phyloP scores from a whole-genome alignment of 2,329 filamentous ascomycete species.

The Aspergillus terreus region DNA sequence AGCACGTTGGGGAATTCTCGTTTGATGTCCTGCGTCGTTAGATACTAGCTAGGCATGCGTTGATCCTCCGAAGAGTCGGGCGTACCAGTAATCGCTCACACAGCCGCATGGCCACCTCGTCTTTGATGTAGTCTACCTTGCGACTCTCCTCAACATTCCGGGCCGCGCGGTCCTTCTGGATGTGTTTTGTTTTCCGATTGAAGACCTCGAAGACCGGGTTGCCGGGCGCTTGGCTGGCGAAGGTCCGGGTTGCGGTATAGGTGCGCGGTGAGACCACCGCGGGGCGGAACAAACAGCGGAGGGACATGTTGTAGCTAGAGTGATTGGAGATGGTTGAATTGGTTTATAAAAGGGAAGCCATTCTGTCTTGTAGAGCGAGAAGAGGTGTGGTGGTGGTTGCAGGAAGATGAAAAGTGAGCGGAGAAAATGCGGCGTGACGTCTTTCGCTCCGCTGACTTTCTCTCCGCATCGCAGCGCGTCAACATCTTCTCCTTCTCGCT shows the following conservation, averaged over 20 bases:
- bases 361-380: no score
- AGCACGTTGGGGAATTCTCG: constrained; percentile 78
- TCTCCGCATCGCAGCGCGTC: no score
- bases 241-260: constrained; percentile 45
- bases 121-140: constrained; percentile 85
- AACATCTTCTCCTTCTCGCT: background rate
- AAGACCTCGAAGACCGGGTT: constrained; percentile 84
- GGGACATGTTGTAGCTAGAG: constrained; percentile 18
- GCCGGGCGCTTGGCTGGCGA: constrained; percentile 75
- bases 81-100: constrained; percentile 78
- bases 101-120: constrained; percentile 81
- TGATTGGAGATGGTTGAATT: no score
- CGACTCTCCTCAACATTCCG: constrained; percentile 66
- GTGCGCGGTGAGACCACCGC: constrained; percentile 16
- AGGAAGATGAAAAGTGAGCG: background rate
- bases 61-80: background rate
- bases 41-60: background rate
- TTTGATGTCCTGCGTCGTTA: constrained; percentile 72
- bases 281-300: constrained; percentile 15
- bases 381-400: no score
- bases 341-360: background rate
- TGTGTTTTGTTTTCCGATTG: constrained; percentile 79
- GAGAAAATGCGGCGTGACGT: constrained; percentile 8
- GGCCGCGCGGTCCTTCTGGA: constrained; percentile 86
- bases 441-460: background rate